Percentiles rank a stretch among this genome's conserved stretches.
Evolutionary conservation across 192 early-diverging fungal species (phyloP).

Genomic region (Umbelopsis sp.): DNA sequence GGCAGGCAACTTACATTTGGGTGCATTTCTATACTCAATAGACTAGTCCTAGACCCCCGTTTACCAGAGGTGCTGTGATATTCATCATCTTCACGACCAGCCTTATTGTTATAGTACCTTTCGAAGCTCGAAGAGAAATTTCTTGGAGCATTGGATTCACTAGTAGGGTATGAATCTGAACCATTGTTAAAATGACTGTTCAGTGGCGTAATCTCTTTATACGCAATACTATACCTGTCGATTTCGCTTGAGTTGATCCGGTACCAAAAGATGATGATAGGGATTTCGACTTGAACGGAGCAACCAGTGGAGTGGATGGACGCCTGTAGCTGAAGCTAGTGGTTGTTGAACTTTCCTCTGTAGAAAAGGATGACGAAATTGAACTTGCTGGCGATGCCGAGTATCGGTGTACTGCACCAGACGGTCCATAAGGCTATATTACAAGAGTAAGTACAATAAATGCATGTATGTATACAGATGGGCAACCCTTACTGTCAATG

Average conservation of each 20-base stretch:
- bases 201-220: not conserved
- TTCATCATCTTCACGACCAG: constrained; percentile 2
- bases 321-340: constrained; percentile 7
- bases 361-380: constrained; percentile 2
- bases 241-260: constrained; percentile 30
- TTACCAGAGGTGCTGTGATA: constrained; percentile 1
- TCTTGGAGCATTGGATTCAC: not conserved
- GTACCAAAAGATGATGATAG: constrained; percentile 30
- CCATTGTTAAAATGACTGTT: not conserved
- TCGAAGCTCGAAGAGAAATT: constrained; percentile 39
- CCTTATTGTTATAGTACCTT: constrained; percentile 13
- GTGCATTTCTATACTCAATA: not conserved
- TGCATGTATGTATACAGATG: too few species aligned
- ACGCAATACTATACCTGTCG: constrained; percentile 23
- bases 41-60: constrained; percentile 2
- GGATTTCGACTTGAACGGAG: constrained; percentile 42
- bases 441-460: too few species aligned
- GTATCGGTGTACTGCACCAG: not conserved
- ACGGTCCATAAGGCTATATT: not conserved
- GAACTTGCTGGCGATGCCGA: not conserved
- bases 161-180: not conserved
- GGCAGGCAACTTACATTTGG: not conserved
- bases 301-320: constrained; percentile 22
- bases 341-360: not conserved
- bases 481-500: not conserved